A percentile compares a stretch with the other conserved stretches of the same genome.
Evolutionary conservation across 148 eudicot genomes (phyloP).

Genomic region (Amaranthus palmeri): DNA sequence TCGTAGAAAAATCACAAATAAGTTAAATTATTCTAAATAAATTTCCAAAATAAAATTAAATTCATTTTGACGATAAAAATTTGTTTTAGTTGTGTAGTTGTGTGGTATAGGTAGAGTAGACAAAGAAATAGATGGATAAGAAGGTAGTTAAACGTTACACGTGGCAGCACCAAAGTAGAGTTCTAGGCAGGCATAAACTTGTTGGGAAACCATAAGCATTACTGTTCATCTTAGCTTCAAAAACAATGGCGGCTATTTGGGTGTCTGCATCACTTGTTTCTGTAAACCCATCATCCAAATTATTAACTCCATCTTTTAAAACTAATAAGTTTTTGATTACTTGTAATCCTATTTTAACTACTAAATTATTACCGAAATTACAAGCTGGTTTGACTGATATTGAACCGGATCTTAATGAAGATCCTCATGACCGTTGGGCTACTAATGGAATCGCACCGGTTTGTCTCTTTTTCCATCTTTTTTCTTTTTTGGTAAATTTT

Average conservation of each 20-base stretch:
- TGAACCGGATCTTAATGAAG: slow-evolving; percentile 83
- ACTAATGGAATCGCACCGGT: slow-evolving; percentile 54
- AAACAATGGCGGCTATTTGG: slow-evolving; percentile 18
- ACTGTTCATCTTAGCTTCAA: too few species aligned
- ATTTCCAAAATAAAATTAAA: too few species aligned
- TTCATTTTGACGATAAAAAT: too few species aligned
- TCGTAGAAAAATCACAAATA: too few species aligned
- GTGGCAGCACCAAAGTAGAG: background rate
- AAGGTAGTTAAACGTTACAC: background rate
- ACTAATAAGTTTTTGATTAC: background rate
- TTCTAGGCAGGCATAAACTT: background rate
- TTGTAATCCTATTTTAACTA: background rate
- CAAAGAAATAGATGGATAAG: too few species aligned
- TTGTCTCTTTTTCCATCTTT: slow-evolving; percentile 15
- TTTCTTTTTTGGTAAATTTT: background rate
- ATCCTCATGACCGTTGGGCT: slow-evolving; percentile 68
- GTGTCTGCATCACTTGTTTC: slow-evolving; percentile 12
- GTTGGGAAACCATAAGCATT: too few species aligned
- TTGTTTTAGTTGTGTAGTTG: too few species aligned
- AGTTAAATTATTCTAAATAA: too few species aligned
- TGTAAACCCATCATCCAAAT: slow-evolving; percentile 10
- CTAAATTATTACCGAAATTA: slow-evolving; percentile 11
- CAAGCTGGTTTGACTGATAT: slow-evolving; percentile 61
- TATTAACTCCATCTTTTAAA: background rate
- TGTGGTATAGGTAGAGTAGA: too few species aligned